Percentiles rank a stretch among this genome's conserved stretches.
phyloP scores from a whole-genome alignment of 345 rosid species.

The Bruguiera gymnorhiza region DNA sequence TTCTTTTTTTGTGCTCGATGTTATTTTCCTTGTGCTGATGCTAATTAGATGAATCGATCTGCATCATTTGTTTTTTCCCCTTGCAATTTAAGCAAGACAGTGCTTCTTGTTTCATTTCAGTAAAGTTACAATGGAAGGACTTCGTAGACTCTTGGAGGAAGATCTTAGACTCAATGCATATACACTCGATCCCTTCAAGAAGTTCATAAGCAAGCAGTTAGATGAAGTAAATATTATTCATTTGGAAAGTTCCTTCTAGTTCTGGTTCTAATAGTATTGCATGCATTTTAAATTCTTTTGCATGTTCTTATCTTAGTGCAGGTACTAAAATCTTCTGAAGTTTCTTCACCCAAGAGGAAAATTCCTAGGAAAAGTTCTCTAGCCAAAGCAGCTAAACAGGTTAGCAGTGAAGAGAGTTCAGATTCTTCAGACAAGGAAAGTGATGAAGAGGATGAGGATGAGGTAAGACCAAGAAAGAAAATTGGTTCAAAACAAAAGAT shows the following conservation, averaged over 20 bases:
- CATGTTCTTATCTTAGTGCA: constrained; percentile 16
- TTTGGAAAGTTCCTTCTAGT: constrained; percentile 9
- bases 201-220: constrained; percentile 53
- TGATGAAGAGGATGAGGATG: constrained; percentile 42
- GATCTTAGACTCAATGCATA: constrained; percentile 65
- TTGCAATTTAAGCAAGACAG: constrained; percentile 3
- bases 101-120: constrained; percentile 37
- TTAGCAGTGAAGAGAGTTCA: constrained; percentile 34
- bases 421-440: constrained; percentile 43
- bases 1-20: not conserved
- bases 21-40: not conserved
- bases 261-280: constrained; percentile 7
- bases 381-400: constrained; percentile 35
- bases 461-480: constrained; percentile 50
- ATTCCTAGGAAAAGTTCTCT: constrained; percentile 31
- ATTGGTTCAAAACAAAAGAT: constrained; percentile 28
- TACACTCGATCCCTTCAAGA: constrained; percentile 67
- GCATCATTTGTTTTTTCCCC: not conserved
- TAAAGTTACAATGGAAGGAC: constrained; percentile 68
- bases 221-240: constrained; percentile 46
- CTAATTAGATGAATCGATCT: constrained; percentile 7
- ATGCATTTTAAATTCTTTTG: constrained; percentile 6
- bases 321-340: constrained; percentile 48
- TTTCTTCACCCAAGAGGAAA: constrained; percentile 45
- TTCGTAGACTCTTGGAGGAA: constrained; percentile 76